Evolutionary conservation across 495 filamentous ascomycete genomes (phyloP), one percentile per base, ranked within the genome.

Genomic region (Xylaria castorea): DNA sequence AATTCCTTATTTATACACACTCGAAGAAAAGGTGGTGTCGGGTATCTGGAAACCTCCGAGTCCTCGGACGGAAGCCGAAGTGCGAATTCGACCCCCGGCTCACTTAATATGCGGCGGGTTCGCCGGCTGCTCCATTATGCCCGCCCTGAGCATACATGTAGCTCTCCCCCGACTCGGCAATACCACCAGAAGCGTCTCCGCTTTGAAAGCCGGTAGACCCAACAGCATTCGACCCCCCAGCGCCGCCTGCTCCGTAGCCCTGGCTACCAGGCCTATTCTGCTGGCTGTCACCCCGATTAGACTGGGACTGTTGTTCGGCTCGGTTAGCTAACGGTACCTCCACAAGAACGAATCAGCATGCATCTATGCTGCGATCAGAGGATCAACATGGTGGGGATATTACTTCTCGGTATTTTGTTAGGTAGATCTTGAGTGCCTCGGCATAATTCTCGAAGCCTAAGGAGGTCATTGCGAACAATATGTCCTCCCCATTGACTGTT

Each of bases 401-500:
- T 89, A 98, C 95, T 87, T 99, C 96, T 82, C 96, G 91, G 83
- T 98, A 99, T 83, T 98, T 95, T 71, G 95, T 92, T 67, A 99
- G 88, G 80, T 99, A 99, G 73, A 99, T 98, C 84, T 98, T 98
- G 61, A 99, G 87, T 30, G 96, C 96, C 80, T 99, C 96, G 48
- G 94, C 91, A 78, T 99, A 99, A 85, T 99, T 99, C 85, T 99
- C 96, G 81, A 99, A 99, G 5, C 96, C 96, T 65, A 98, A 90
- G 27, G 96, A 98, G 48, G 95, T 98, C 96, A 99, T 99, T 62
- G 96, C 96, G 80, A 98, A 98, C 46, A 99, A 83, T 71, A 99
- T 99, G 80, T 99, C 96, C 82, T 99, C 96, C 70, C 96, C 96
- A 77, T 99, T 99, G 72, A 99, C 96, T 0, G 96, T 99, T 84